phyloP scores from a whole-genome alignment of 352 stramenopile genomes.

The Aphanomyces invadans region DNA sequence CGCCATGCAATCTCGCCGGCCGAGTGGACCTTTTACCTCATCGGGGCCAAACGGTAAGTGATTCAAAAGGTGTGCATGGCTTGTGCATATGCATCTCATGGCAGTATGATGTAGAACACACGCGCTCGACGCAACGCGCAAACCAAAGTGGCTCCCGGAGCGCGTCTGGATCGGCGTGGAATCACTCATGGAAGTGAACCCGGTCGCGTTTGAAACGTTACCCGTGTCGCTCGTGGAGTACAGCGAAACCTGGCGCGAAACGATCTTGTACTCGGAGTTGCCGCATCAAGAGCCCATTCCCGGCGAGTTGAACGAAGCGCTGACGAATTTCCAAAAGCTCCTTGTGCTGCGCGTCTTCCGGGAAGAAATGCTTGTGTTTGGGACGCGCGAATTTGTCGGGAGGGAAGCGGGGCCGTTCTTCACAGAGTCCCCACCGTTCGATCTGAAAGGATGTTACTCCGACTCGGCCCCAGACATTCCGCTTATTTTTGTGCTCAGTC shows the following conservation, averaged over 20 bases:
- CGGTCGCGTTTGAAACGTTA: slow-evolving; percentile 41
- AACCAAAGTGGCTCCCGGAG: slow-evolving; percentile 66
- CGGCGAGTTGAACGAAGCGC: slow-evolving; percentile 50
- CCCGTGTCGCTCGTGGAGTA: slow-evolving; percentile 40
- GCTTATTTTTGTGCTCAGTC: slow-evolving; percentile 91
- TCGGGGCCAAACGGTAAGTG: slow-evolving; percentile 65
- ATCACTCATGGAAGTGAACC: slow-evolving; percentile 54
- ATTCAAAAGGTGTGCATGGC: no score
- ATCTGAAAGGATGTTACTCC: slow-evolving; percentile 86
- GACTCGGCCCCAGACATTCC: slow-evolving; percentile 88
- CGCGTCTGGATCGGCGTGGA: slow-evolving; percentile 66
- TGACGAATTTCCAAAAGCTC: slow-evolving; percentile 86
- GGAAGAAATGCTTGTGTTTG: slow-evolving; percentile 87
- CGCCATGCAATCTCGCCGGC: slow-evolving; percentile 46
- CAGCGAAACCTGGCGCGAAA: slow-evolving; percentile 57
- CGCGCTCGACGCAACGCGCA: slow-evolving; percentile 2
- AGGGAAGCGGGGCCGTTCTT: slow-evolving; percentile 76
- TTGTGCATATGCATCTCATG: no score
- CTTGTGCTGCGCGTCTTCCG: slow-evolving; percentile 85
- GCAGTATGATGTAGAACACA: no score
- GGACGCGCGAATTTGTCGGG: slow-evolving; percentile 77
- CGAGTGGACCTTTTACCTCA: slow-evolving; percentile 87
- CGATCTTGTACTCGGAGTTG: slow-evolving; percentile 67
- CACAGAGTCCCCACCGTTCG: slow-evolving; percentile 87
- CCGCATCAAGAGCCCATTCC: slow-evolving; percentile 70